phyloP scores from a whole-genome alignment of 345 rosid genomes.

The Aegle marmelos region DNA sequence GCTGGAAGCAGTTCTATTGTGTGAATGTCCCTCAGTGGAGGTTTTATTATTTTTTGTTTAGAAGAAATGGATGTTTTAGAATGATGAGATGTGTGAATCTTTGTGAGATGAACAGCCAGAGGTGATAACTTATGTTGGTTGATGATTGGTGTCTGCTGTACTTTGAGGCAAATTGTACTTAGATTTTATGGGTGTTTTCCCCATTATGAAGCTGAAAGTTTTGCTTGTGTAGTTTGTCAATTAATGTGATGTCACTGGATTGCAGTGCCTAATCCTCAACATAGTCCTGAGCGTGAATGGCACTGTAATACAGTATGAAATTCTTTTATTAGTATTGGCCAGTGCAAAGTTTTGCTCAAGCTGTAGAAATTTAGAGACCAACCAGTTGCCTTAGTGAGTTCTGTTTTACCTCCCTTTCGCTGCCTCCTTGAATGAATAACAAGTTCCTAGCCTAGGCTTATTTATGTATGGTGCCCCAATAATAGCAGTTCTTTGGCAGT shows the following conservation, averaged over 20 bases:
- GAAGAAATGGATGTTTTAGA: not conserved
- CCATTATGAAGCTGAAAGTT: not conserved
- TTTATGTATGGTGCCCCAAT: not conserved
- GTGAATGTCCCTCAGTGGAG: not conserved
- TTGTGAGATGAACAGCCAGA: not conserved
- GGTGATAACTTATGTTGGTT: not conserved
- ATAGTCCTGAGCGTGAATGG: not conserved
- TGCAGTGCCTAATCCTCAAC: not conserved
- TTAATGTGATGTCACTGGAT: not conserved
- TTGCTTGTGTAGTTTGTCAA: not conserved
- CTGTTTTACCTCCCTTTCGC: not conserved
- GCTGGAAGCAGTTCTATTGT: not conserved
- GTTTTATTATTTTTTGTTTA: not conserved
- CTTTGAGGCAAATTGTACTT: not conserved
- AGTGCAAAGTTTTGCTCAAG: not conserved
- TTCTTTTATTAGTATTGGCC: not conserved
- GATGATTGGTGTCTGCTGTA: not conserved
- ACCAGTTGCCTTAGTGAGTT: not conserved
- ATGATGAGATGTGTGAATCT: not conserved
- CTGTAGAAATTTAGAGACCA: not conserved
- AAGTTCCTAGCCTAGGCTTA: not conserved
- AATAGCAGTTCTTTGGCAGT: not conserved
- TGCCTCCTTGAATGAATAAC: not conserved
- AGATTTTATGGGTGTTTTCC: not conserved
- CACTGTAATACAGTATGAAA: not conserved